Evolutionary conservation across 495 filamentous ascomycete species (phyloP).

Genomic region (Tuber magnatum): DNA sequence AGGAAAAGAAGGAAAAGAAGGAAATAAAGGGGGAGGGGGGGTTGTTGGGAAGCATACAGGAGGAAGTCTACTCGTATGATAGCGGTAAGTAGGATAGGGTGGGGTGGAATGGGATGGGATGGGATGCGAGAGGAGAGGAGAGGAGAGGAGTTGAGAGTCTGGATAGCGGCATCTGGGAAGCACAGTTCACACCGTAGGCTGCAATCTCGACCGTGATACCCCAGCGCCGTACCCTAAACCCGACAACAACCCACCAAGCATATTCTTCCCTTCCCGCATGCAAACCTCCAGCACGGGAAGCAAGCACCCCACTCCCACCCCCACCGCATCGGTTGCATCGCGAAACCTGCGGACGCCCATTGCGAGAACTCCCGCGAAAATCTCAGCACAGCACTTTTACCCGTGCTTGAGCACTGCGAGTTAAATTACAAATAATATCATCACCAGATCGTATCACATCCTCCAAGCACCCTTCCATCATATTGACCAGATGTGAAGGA

Average conservation of each 20-base stretch:
- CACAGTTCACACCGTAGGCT: no score
- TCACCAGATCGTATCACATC: neutral
- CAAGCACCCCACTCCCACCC: neutral
- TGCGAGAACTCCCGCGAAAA: neutral
- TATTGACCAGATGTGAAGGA: neutral
- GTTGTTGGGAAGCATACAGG: neutral
- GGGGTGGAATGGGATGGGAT: no score
- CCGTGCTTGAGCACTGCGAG: no score
- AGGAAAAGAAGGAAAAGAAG: neutral
- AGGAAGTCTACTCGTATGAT: no score
- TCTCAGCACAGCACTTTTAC: no score
- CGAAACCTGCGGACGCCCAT: neutral
- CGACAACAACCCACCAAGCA: neutral
- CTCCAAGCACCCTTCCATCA: neutral
- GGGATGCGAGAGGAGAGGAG: no score
- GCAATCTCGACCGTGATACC: no score
- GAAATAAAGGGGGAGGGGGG: neutral
- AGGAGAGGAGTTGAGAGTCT: no score
- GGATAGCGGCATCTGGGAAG: no score
- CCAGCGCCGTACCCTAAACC: neutral
- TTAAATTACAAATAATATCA: neutral
- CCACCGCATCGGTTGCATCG: neutral
- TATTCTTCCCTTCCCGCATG: neutral
- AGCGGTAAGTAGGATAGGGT: no score
- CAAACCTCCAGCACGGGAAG: neutral